Conservation (phyloP, 768 basidiomycete genomes). For the Lactarius tabidus region DNA sequence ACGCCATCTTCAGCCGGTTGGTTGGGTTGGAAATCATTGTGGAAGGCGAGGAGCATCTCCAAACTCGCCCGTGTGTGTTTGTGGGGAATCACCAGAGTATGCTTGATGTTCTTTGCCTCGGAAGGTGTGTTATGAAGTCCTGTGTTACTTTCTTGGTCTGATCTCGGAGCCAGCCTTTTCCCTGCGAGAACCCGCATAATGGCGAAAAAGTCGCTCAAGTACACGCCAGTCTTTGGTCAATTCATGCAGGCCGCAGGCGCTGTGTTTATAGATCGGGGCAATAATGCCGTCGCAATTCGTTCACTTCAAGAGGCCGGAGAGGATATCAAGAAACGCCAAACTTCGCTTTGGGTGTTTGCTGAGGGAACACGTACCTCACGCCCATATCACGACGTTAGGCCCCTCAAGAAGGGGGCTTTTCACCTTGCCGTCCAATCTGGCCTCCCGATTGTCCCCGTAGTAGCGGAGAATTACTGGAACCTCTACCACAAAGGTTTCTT, state of each 20-base stretch:
- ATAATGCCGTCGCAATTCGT: conserved; percentile 65
- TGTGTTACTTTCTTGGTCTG: conserved; percentile 2
- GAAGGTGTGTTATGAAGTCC: conserved; percentile 50
- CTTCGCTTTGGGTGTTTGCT: conserved; percentile 92
- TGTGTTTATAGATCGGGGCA: conserved; percentile 87
- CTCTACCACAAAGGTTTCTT: conserved; percentile 79
- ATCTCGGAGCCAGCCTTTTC: conserved; percentile 45
- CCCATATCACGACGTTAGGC: conserved; percentile 61
- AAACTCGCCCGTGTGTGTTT: conserved; percentile 65
- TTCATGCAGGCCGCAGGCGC: conserved; percentile 89
- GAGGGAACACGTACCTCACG: conserved; percentile 87
- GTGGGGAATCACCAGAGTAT: conserved; percentile 93
- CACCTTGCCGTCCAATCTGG: conserved; percentile 90
- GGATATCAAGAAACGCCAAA: conserved; percentile 62
- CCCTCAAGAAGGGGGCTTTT: conserved; percentile 98
- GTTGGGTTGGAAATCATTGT: conserved; percentile 69
- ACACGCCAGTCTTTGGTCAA: conserved; percentile 77
- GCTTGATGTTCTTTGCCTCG: conserved; percentile 80
- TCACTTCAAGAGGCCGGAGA: conserved; percentile 76
- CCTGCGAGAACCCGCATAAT: conserved; percentile 82
- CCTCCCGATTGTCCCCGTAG: conserved; percentile 87
- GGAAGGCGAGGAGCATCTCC: conserved; percentile 82
- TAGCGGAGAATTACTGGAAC: conserved; percentile 91
- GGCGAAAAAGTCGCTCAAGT: conserved; percentile 88
- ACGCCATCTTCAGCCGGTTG: conserved; percentile 55